Base-by-base conservation (phyloP, 352 stramenopile species). In the Pythium brassicae region DNA sequence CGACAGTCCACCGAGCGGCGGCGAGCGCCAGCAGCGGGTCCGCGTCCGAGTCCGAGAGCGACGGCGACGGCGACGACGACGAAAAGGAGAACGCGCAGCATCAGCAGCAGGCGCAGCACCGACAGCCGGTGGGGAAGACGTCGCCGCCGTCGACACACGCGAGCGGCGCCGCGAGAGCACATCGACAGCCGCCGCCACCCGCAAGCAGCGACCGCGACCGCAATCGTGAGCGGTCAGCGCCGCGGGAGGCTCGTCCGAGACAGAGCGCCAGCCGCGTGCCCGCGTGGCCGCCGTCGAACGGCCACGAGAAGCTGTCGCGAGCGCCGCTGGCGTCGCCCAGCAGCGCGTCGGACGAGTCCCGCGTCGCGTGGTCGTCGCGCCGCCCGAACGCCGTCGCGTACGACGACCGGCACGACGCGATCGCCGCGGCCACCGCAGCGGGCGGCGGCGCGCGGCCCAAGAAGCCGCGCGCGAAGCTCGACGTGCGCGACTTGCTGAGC, bases 401-500 rank as follows among this genome's bases (percentile, higher is more conserved):
- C 44, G 17, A n/a, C 8, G 12, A 32, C 29, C n/a, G n/a, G n/a
- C n/a, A n/a, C n/a, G n/a, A n/a, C n/a, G n/a, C n/a, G n/a, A n/a
- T n/a, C n/a, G n/a, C n/a, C n/a, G n/a, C n/a, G n/a, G 20, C 29
- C 6, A 44, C 6, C 6, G 26, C 25, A 14, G 22, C 15, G n/a
- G 10, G 23, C 23, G 47, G 29, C 19, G 23, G 34, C 6, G 35
- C 2, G 17, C 47, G 37, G 26, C 14, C 6, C n/a, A 47, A 61
- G 35, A 47, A 32, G 45, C 6, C 25, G 34, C 32, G 32, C 14
- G 35, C 50, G 8, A 63, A 63, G 35, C 37, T 63, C 42, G 50
- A 63, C 23, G 50, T 63, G 50, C 49, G 57, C 1, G 57, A 63
- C n/a, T 14, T 63, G 50, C 43, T 63, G 34, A 58, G 42, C 27